Base-by-base conservation (phyloP, 495 filamentous ascomycete species). In the Trichoderma orchidacearum region DNA sequence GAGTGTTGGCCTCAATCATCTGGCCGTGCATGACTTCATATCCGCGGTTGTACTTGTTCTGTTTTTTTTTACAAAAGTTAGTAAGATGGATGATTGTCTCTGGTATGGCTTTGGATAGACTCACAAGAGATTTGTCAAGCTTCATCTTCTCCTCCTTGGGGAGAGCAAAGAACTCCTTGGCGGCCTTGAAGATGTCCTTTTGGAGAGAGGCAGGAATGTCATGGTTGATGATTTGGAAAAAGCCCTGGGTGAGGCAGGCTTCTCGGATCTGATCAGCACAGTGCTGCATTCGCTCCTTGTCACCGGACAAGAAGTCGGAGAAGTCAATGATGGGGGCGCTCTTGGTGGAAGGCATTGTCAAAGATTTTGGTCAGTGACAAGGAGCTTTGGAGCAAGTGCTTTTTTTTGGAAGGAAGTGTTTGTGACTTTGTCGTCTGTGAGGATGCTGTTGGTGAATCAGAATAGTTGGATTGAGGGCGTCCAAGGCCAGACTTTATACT, bases 171-270 rank as follows among this genome's bases (percentile, higher is more conserved):
- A 83, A 73, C 0, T 56, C 59, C 53, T 70, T 65, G 13, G 73
- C 72, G 5, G 68, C 66, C 25, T 63, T 45, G 28, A 79, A 70
- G 4, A 79, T 60, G 3, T 62, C 56, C 17, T 66, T 57, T 17
- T 60, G 61, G 41, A 64, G 45, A 23, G 61, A 59, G 5, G 51
- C 5, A n/a, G 58, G 57, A 36, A 67, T 59, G 27, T 61, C 65
- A 50, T 65, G 63, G 9, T 63, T 63, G 35, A 61, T 56, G 8
- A 65, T 61, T 17, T 63, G 63, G 60, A 67, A 67, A 64, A 84
- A 84, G 0, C 80, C 80, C 29, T 77, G 76, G 5, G 71, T 68
- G 0, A 69, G 69, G 55, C 78, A 82, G 1, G 78, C 78, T 12
- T 61, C 56, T n/a, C 59, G 54, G 25, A 67, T 54, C 3, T 62